These are phyloP conservation scores for Yarrowia yakushimensis DNA, from an alignment of 805 yeast species.

Conservation along the genomic window DNA sequence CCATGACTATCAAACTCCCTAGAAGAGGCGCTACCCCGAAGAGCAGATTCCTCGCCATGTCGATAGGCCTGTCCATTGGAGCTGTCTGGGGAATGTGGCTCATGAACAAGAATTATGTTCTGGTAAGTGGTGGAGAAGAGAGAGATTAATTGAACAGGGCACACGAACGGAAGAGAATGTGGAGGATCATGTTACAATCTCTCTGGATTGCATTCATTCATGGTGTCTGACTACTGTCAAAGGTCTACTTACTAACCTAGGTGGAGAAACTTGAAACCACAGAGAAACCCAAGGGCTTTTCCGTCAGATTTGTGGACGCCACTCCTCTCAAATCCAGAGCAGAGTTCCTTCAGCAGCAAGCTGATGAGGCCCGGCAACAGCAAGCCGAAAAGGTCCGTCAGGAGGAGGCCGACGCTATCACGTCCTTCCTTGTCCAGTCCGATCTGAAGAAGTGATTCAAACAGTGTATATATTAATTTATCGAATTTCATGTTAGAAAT, in stretches of 20 bases:
- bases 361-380: neutral
- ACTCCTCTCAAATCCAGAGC: neutral
- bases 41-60: conserved; percentile 6
- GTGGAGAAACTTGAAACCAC: conserved; percentile 5
- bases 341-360: neutral
- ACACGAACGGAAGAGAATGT: too few relatives aligned
- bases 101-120: conserved; percentile 3
- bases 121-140: too few relatives aligned
- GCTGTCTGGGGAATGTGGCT: conserved; percentile 22
- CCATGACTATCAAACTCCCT: neutral
- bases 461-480: conserved; percentile 7
- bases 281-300: neutral
- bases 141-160: too few relatives aligned
- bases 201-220: too few relatives aligned
- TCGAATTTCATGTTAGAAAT: too few relatives aligned
- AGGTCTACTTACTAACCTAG: neutral
- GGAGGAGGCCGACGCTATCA: conserved; percentile 16
- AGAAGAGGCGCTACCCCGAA: conserved; percentile 1
- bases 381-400: neutral
- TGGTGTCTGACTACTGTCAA: neutral
- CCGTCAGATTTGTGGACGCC: conserved; percentile 1
- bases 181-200: too few relatives aligned
- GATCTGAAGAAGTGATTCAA: neutral
- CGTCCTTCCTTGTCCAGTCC: neutral
- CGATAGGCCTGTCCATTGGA: conserved; percentile 6